Evolutionary conservation across 177 flowering plant species (phyloP).

Genomic region (Vitis hybrid): DNA sequence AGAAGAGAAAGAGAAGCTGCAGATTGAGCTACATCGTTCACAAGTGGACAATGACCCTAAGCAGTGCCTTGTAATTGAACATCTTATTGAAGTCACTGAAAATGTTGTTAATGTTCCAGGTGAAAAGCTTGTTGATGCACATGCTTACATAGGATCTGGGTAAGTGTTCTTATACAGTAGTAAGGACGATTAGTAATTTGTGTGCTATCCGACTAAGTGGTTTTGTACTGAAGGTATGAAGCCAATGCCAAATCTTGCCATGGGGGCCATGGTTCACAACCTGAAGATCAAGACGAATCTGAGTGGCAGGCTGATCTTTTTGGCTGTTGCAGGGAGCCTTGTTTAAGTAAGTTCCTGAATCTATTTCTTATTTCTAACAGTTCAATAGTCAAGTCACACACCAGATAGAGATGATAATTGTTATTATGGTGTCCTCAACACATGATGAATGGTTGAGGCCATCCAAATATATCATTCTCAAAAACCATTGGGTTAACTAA

Average conservation of each 20-base stretch:
- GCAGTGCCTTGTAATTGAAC: conserved; percentile 42
- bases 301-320: conserved; percentile 44
- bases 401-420: not conserved
- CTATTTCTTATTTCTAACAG: not conserved
- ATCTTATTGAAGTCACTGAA: conserved; percentile 41
- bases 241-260: conserved; percentile 9
- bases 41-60: conserved; percentile 21
- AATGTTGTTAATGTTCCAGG: conserved; percentile 28
- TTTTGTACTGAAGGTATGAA: conserved; percentile 21
- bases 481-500: too few relatives aligned
- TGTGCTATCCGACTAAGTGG: not conserved
- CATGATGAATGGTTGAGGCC: not conserved
- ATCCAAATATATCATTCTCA: not conserved
- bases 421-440: not conserved
- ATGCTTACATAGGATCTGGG: conserved; percentile 24
- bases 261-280: conserved; percentile 1
- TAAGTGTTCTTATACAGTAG: conserved; percentile 7
- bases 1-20: conserved; percentile 46
- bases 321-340: conserved; percentile 42
- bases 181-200: not conserved
- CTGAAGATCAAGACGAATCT: conserved; percentile 14
- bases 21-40: conserved; percentile 36
- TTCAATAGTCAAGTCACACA: not conserved
- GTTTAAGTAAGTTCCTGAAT: conserved; percentile 26
- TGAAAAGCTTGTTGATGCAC: conserved; percentile 19